Evolutionary conservation across 1,284 basidiomycete species (phyloP), one percentile per base, ranked within the genome.

Genomic region (Dichomitus squalens): DNA sequence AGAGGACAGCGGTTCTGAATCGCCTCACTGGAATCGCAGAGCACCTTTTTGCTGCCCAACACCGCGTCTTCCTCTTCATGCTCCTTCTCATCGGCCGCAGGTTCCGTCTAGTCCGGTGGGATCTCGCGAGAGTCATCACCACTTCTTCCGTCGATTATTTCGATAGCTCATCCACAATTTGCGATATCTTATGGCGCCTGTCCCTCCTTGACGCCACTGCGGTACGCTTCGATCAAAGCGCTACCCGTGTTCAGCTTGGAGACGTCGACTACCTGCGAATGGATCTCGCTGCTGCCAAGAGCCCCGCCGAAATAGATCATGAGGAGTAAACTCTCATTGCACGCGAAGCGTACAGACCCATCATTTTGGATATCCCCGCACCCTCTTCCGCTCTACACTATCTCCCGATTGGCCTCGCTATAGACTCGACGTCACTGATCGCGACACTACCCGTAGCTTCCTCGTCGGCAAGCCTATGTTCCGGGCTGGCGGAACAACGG

Each of bases 181-280:
- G 29, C 20, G 4, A 41, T 21, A 7, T 43, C 29, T 27, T 63
- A 25, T 43, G 47, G 31, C 46, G 48, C 7, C 33, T 53, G 33
- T 41, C 55, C 0, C 47, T 11, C 3, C 29, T 36, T 16, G 35
- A 47, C 3, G 11, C 29, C 14, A 27, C 29, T 1, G 21, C 12
- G 1, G 54, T 56, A 4, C 58, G 61, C 2, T 39, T 49, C 29
- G 61, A 63, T 27, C 34, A 35, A 7, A 56, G 41, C 5, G 57
- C 55, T 5, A 36, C 39, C 14, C 52, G 27, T n/a, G 5, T 58
- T 14, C 38, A 16, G 25, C 33, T 33, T 6, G 40, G n/a, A 6
- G 33, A 33, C 9, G 1, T 46, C 0, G 35, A 53, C 9, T 53
- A 39, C 47, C 7, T 27, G 4, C 9, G n/a, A 18, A 48, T 53